Conservation (phyloP, 208 protist species). For the Crithidia fasciculata region DNA sequence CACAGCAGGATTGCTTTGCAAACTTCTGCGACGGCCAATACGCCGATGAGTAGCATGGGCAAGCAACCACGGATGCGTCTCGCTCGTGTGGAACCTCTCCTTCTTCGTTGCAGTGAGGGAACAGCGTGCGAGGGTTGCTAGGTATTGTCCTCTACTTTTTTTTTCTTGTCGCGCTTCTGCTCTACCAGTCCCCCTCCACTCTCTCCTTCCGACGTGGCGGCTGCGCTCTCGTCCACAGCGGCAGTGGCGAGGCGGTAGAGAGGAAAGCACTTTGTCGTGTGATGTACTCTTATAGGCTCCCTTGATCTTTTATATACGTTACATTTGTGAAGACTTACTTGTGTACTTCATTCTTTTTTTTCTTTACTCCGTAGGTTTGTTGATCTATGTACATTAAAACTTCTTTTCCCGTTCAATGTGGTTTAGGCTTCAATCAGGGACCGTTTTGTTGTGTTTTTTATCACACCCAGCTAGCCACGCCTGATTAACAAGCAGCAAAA, state of each 20-base stretch:
- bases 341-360: slow-evolving; percentile 7
- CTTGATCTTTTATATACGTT: background rate
- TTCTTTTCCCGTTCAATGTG: background rate
- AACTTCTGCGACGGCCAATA: slow-evolving; percentile 91
- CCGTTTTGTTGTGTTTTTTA: slow-evolving; percentile 15
- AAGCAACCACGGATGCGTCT: background rate
- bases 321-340: background rate
- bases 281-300: slow-evolving; percentile 3
- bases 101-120: background rate
- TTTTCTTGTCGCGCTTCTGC: background rate
- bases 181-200: background rate
- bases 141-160: background rate
- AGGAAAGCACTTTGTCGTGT: background rate
- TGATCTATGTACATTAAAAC: slow-evolving; percentile 17
- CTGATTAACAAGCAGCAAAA: slow-evolving; percentile 3
- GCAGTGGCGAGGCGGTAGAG: background rate
- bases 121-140: background rate
- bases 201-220: background rate
- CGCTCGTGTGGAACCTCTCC: background rate
- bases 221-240: background rate
- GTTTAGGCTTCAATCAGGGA: background rate
- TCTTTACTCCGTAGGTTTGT: slow-evolving; percentile 3
- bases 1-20: slow-evolving; percentile 87
- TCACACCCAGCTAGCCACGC: background rate
- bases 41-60: slow-evolving; percentile 49